Evolutionary conservation across 768 basidiomycete species (phyloP), one percentile per base, ranked within the genome.

Genomic region (Pleurotus sapidus): DNA sequence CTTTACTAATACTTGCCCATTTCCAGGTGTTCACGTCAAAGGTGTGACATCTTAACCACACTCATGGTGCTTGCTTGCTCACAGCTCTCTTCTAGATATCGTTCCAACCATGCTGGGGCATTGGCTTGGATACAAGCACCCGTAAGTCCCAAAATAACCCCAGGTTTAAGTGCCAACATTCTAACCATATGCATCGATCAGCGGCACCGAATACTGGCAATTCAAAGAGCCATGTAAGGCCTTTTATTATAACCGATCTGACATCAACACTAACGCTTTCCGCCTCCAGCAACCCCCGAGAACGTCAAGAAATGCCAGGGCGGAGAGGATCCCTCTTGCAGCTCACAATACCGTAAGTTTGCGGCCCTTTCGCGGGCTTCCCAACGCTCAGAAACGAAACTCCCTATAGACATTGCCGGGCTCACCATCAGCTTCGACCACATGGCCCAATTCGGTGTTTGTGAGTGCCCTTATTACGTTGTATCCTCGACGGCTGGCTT

Each of bases 371-470:
- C 25, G 12, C 27, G 20, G 15, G 23, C 51, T 14, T 40, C 12
- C 14, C 14, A 20, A 9, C 17, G 23, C 46, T 48, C 14, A 48
- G 4, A 25, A 20, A 5, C 6, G 4, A 25, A 20, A 5, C 6
- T 3, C 18, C 39, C 12, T 40, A 7, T 40, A 54, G 51, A 24
- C n/a, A 20, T 54, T 4, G 51, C 38, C 12, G 51, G 51, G n/a
- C 51, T 54, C 18, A 54, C 51, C 17, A 17, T 54, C 39, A 42
- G 42, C 20, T 54, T 54, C 51, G 51, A 54, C 39, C 51, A 54
- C n/a, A 17, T 54, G 38, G 51, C n/a, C 24, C 51, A 54, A n/a
- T 54, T 54, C 39, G 51, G 51, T 42, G 51, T 54, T 25, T 54
- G 51, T 54, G 18, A 20, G 51, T 42, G 9, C 25, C 7, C 24